Evolutionary conservation across 371 early-diverging fungal species (phyloP).

Genomic region (Batrachochytrium dendrobatidis): DNA sequence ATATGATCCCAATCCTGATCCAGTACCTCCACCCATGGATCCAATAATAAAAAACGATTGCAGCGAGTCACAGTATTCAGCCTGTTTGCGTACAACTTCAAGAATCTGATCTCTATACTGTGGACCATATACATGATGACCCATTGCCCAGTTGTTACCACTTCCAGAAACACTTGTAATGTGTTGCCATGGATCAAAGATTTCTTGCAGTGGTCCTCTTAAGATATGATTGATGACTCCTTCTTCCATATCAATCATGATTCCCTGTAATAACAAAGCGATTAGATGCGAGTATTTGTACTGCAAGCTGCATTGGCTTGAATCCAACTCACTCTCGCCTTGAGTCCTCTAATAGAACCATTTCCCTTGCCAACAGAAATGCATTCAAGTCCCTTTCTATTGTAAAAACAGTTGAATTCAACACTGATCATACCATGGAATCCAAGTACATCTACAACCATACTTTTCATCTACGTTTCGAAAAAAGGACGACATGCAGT

Average conservation of each 20-base stretch:
- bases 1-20: conserved; percentile 59
- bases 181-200: conserved; percentile 39
- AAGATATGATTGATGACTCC: conserved; percentile 37
- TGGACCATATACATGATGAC: conserved; percentile 42
- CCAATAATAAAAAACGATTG: conserved; percentile 52
- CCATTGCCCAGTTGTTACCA: conserved; percentile 55
- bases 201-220: conserved; percentile 22
- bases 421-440: conserved; percentile 4
- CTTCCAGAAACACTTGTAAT: conserved; percentile 36
- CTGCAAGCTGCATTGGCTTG: neutral
- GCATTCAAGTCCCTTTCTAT: neutral
- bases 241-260: conserved; percentile 54
- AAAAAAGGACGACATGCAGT: conserved; percentile 41
- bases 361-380: conserved; percentile 24
- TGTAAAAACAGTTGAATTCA: neutral
- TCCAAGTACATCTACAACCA: neutral
- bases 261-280: conserved; percentile 10
- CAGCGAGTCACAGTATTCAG: conserved; percentile 56
- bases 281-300: neutral
- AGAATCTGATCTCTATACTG: conserved; percentile 36
- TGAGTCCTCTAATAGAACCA: conserved; percentile 19
- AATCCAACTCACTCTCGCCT: conserved; percentile 17
- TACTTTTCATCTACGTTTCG: conserved; percentile 27
- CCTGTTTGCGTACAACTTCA: conserved; percentile 50
- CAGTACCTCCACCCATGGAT: conserved; percentile 68